Conservation (phyloP, 805 yeast genomes). For the Cyberlindnera suaveolens region DNA sequence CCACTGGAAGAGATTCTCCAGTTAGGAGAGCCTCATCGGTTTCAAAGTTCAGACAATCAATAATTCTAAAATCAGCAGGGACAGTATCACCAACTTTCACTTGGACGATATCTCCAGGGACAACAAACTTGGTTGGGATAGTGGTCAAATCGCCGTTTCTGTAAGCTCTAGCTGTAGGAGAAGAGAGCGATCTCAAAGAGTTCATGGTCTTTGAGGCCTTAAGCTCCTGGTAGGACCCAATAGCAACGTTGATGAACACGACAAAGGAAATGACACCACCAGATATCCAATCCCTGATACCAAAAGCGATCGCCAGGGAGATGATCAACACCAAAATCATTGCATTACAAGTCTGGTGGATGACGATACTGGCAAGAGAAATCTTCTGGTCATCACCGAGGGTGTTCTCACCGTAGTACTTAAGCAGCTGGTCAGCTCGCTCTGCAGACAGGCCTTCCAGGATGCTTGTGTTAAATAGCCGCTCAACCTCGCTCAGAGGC, state of each 20-base stretch:
- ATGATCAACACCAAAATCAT: conserved; percentile 70
- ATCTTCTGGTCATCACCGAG: conserved; percentile 56
- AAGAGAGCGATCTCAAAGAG: conserved; percentile 56
- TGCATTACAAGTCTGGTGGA: conserved; percentile 69
- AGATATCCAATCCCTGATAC: conserved; percentile 71
- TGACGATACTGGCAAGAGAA: conserved; percentile 45
- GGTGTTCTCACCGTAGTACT: conserved; percentile 48
- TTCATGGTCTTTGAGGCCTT: conserved; percentile 79
- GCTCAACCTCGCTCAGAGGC: conserved; percentile 32
- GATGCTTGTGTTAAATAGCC: conserved; percentile 34
- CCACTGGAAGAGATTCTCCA: conserved; percentile 62
- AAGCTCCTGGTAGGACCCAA: conserved; percentile 66
- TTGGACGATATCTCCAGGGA: conserved; percentile 65
- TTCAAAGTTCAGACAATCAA: conserved; percentile 57
- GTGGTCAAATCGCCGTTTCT: conserved; percentile 53
- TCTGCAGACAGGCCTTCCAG: conserved; percentile 41
- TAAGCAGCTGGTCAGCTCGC: conserved; percentile 26
- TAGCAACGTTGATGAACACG: conserved; percentile 52
- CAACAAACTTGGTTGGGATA: conserved; percentile 57
- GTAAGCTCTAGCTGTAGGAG: conserved; percentile 65
- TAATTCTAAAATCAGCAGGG: conserved; percentile 65
- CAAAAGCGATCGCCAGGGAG: conserved; percentile 65
- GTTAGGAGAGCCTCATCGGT: conserved; percentile 64
- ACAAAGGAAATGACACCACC: conserved; percentile 78
- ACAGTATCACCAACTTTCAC: conserved; percentile 68